Evolutionary conservation across 2,329 filamentous ascomycete species (phyloP), one percentile per base, ranked within the genome.

Genomic region (Cladosporium sp.): DNA sequence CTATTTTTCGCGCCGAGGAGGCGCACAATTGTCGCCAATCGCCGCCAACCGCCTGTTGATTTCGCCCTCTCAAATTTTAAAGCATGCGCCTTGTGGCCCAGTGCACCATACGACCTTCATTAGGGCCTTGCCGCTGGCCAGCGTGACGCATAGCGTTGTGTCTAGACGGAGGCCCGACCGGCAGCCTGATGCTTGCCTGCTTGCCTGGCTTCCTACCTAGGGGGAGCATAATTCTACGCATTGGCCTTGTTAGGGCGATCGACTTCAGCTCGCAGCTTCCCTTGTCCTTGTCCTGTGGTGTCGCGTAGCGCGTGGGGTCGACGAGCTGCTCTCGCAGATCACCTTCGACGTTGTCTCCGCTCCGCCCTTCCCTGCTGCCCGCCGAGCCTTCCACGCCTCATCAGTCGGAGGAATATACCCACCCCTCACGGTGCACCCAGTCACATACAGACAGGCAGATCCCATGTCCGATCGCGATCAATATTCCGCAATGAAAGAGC

Each of bases 401-500:
- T 13, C 24, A 20, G 19, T 45, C 25, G 42, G 13, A 28, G 42
- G 15, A 17, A 22, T n/a, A 22, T 25, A 32, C 28, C 4, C 28
- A 32, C 28, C 12, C 8, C 3, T 32, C 28, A 9, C 9, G 28
- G 9, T 32, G 28, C 28, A 32, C 12, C 9, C 28, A 32, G 28
- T 10, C 28, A 50, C 47, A 50, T 12, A 22, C 42, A 39, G 36
- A 39, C 36, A 45, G 42, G 20, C 45, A 39, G 34, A 37, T 51
- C 36, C 37, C 15, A 55, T 47, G 40, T 45, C 52, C 15, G 39
- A 37, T 55, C 52, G 34, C 32, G 32, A 55, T 24, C 40, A 35
- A 28, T 55, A 47, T 25, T 28, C 39, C 24, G 39, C 45, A 12
- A 57, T 57, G 55, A 51, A 57, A 24, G 55, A 51, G 20, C 47